phyloP scores from a whole-genome alignment of 257 asterid genomes.

The Eucommia ulmoides region DNA sequence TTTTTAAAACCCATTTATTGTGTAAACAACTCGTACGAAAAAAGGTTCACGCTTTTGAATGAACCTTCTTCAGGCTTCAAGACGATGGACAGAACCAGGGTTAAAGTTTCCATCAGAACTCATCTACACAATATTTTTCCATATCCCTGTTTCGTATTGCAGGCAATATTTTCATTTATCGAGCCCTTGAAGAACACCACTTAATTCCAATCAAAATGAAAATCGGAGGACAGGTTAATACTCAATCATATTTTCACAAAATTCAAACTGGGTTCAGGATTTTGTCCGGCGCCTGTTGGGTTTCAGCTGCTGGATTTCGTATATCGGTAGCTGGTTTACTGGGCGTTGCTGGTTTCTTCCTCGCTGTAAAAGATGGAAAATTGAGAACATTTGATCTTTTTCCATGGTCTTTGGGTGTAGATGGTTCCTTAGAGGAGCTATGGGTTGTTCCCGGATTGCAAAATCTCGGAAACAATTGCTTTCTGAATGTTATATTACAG shows the following conservation, averaged over 20 bases:
- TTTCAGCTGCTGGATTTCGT: conserved; percentile 24
- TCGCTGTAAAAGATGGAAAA: conserved; percentile 28
- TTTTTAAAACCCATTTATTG: no score
- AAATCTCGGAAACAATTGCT: conserved; percentile 81
- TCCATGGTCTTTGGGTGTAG: conserved; percentile 13
- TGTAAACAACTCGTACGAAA: no score
- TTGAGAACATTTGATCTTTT: conserved; percentile 13
- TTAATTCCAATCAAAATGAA: conserved; percentile 24
- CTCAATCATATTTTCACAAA: conserved; percentile 17
- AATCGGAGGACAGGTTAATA: conserved; percentile 19
- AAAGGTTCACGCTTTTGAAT: no score
- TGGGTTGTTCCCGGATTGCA: conserved; percentile 74
- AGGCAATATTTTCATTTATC: no score
- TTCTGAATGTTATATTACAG: conserved; percentile 87
- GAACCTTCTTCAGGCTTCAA: no score
- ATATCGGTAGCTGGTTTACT: conserved; percentile 40
- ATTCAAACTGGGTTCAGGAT: conserved; percentile 23
- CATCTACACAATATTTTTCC: no score
- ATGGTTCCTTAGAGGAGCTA: conserved; percentile 10
- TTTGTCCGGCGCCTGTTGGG: conserved; percentile 15
- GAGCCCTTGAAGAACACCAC: no score
- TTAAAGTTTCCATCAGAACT: no score
- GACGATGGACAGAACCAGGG: no score
- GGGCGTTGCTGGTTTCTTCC: conserved; percentile 39
- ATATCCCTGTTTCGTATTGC: no score